Percentiles rank a stretch among this genome's conserved stretches.
Evolutionary conservation across 306 rosid genomes (phyloP).

Genomic region (Purshia tridentata): DNA sequence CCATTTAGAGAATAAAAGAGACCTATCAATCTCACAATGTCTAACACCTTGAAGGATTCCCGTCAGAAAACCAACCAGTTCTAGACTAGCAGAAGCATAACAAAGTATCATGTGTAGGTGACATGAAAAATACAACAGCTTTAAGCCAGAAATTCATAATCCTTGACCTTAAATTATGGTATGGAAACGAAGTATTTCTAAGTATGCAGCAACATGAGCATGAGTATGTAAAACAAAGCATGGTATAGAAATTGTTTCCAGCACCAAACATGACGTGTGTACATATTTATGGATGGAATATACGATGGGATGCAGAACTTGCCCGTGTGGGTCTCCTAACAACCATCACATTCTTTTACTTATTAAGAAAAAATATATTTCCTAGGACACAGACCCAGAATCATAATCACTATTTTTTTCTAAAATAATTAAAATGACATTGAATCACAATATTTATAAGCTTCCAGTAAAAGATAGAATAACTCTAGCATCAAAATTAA

Average conservation of each 20-base stretch:
- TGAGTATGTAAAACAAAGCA: neutral
- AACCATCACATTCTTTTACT: neutral
- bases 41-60: neutral
- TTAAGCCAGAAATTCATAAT: neutral
- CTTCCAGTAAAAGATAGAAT: neutral
- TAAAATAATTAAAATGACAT: neutral
- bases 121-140: neutral
- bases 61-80: slow-evolving; percentile 10
- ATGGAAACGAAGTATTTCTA: neutral
- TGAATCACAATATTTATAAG: neutral
- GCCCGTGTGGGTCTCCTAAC: neutral
- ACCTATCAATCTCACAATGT: neutral
- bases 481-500: neutral
- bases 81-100: neutral
- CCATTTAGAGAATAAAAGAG: neutral
- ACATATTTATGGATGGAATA: neutral
- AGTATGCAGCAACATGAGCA: neutral
- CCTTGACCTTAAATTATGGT: neutral
- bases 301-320: neutral
- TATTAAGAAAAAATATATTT: neutral
- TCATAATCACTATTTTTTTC: neutral
- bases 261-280: neutral
- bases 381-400: neutral
- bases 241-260: neutral
- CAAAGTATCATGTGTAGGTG: neutral